These are phyloP conservation scores for Aspergillus melleus DNA, from an alignment of 2,329 filamentous ascomycete genomes.

Conservation along the genomic window DNA sequence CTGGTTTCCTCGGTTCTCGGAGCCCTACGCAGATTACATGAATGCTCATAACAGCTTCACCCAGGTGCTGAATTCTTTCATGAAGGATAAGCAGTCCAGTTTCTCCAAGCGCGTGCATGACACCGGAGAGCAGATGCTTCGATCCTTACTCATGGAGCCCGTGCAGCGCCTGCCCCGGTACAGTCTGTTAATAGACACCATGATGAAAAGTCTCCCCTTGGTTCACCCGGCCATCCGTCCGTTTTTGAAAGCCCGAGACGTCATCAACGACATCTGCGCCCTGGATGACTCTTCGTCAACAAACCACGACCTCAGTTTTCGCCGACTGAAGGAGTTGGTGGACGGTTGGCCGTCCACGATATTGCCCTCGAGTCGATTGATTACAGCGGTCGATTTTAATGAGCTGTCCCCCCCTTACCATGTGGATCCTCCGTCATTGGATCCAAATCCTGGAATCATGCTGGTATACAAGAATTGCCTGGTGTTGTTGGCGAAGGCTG, in stretches of 20 bases:
- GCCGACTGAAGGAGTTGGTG: constrained; percentile 72
- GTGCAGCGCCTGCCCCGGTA: constrained; percentile 93
- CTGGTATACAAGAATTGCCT: constrained; percentile 82
- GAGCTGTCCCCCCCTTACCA: constrained; percentile 74
- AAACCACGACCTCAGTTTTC: constrained; percentile 72
- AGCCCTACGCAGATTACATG: constrained; percentile 92
- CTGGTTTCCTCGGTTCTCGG: constrained; percentile 90
- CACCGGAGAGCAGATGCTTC: constrained; percentile 84
- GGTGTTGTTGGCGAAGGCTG: constrained; percentile 71
- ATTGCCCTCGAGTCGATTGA: constrained; percentile 73
- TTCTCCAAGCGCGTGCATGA: constrained; percentile 78
- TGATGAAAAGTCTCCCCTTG: constrained; percentile 79
- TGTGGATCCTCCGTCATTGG: constrained; percentile 41
- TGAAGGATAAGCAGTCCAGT: constrained; percentile 74
- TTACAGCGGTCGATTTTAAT: constrained; percentile 76
- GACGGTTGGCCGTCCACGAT: constrained; percentile 74
- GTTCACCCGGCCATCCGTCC: constrained; percentile 80
- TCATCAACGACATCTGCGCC: constrained; percentile 94
- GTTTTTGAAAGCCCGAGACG: constrained; percentile 85
- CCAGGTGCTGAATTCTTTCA: constrained; percentile 73
- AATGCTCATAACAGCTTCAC: constrained; percentile 85
- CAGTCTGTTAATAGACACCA: constrained; percentile 94
- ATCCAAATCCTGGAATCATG: constrained; percentile 65
- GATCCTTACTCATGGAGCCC: constrained; percentile 91
- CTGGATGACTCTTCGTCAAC: constrained; percentile 69